phyloP scores from a whole-genome alignment of 441 rosid genomes.

The Adansonia grandidieri region DNA sequence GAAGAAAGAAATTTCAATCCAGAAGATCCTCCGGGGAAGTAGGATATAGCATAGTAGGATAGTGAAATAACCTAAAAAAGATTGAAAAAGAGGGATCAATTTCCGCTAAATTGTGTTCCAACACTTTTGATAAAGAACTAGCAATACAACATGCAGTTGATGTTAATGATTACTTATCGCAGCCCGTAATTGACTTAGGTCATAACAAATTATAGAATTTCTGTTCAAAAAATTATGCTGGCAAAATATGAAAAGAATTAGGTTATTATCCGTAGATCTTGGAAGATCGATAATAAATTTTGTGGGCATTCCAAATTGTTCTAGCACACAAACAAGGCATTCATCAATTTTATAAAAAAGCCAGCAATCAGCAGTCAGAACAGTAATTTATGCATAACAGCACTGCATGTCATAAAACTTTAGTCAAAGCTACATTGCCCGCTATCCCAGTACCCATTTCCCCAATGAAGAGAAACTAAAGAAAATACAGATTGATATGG shows the following conservation, averaged over 20 bases:
- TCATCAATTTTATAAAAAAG: not conserved
- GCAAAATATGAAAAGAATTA: not conserved
- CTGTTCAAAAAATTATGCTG: not conserved
- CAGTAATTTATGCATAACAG: not conserved
- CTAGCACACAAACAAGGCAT: not conserved
- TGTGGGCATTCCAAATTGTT: not conserved
- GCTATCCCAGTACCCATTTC: not conserved
- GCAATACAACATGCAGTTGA: not conserved
- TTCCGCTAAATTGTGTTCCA: not conserved
- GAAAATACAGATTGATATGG: conserved; percentile 14
- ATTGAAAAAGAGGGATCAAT: conserved; percentile 16
- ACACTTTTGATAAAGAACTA: not conserved
- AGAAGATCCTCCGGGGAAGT: conserved; percentile 72
- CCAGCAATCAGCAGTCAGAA: not conserved
- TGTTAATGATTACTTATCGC: not conserved
- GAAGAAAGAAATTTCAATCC: conserved; percentile 63
- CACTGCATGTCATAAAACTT: conserved; percentile 9
- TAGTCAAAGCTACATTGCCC: not conserved
- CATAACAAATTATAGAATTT: not conserved
- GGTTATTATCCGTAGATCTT: not conserved
- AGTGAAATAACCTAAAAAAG: conserved; percentile 56
- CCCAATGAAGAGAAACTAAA: not conserved
- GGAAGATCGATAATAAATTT: not conserved
- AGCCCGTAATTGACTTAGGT: not conserved
- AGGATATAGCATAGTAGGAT: conserved; percentile 59